Percentiles rank a stretch among this genome's conserved stretches.
Conservation (phyloP, 2,329 filamentous ascomycete genomes). For the Amesomyces nigricolor region DNA sequence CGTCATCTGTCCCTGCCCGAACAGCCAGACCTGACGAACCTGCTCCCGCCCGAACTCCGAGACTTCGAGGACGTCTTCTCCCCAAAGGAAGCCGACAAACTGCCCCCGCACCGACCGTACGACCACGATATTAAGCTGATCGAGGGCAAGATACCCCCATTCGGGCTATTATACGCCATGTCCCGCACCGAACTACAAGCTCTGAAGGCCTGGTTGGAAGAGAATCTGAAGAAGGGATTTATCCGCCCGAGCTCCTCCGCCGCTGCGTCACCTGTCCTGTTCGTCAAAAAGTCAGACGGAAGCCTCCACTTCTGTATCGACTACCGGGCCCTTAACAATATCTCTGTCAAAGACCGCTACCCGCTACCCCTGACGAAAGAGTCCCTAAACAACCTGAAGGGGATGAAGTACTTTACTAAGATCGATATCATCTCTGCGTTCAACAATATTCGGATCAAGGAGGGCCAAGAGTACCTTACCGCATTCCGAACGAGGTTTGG, state of each 20-base stretch:
- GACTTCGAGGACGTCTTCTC: neutral
- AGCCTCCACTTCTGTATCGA: neutral
- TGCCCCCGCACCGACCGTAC: neutral
- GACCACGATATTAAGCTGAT: neutral
- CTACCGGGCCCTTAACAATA: neutral
- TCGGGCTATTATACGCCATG: neutral
- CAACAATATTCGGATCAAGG: neutral
- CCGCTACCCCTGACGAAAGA: neutral
- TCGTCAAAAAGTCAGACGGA: neutral
- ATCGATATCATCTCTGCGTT: neutral
- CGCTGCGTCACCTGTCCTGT: neutral
- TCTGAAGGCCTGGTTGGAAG: neutral
- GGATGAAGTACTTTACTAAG: neutral
- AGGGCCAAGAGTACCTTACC: constrained; percentile 29
- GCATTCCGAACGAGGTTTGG: constrained; percentile 27
- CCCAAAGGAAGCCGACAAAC: neutral
- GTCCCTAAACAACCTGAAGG: neutral
- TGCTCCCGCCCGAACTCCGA: no score
- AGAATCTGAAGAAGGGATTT: neutral
- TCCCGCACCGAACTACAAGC: neutral
- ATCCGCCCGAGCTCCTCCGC: no score
- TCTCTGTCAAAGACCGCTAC: neutral
- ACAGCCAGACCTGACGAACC: no score
- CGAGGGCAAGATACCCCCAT: neutral
- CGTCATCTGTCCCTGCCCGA: no score